These are phyloP conservation scores for Limnomonas spitsbergensis DNA, from an alignment of 139 green algal species.

Conservation along the genomic window DNA sequence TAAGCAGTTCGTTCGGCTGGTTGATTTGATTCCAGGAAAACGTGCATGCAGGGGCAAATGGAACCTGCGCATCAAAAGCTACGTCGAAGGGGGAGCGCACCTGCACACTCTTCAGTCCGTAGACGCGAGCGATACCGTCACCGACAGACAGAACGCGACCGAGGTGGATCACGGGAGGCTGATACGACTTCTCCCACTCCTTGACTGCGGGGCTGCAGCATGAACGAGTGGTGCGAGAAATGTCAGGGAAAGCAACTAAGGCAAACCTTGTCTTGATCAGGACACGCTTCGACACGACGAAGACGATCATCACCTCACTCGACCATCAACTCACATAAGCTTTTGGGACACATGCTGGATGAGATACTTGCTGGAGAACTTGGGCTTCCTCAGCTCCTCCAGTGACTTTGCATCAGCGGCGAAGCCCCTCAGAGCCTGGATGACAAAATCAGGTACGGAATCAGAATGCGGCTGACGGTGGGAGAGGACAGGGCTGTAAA, in stretches of 20 bases:
- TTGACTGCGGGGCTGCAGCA: conserved; percentile 27
- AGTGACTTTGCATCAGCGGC: conserved; percentile 16
- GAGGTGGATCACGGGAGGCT: conserved; percentile 65
- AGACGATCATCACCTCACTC: too few species aligned
- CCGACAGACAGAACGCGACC: conserved; percentile 84
- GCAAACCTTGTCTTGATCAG: too few species aligned
- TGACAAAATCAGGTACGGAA: too few species aligned
- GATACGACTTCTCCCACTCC: conserved; percentile 65
- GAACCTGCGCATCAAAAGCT: too few species aligned
- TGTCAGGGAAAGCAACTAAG: too few species aligned
- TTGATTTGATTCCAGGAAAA: too few species aligned
- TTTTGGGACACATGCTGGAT: conserved; percentile 61
- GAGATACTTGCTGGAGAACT: conserved; percentile 67
- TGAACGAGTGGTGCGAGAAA: not conserved
- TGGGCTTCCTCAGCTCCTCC: conserved; percentile 54
- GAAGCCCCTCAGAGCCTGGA: not conserved
- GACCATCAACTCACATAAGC: conserved; percentile 54
- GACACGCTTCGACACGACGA: too few species aligned
- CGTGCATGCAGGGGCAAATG: too few species aligned
- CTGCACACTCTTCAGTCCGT: conserved; percentile 81
- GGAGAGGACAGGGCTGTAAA: too few species aligned
- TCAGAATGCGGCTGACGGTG: too few species aligned
- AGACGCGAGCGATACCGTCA: conserved; percentile 89
- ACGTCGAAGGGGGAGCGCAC: conserved; percentile 15
- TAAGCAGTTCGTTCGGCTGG: not conserved